A percentile compares a stretch with the other conserved stretches of the same genome.
phyloP scores from a whole-genome alignment of 345 rosid species.

The Acer saccharum region DNA sequence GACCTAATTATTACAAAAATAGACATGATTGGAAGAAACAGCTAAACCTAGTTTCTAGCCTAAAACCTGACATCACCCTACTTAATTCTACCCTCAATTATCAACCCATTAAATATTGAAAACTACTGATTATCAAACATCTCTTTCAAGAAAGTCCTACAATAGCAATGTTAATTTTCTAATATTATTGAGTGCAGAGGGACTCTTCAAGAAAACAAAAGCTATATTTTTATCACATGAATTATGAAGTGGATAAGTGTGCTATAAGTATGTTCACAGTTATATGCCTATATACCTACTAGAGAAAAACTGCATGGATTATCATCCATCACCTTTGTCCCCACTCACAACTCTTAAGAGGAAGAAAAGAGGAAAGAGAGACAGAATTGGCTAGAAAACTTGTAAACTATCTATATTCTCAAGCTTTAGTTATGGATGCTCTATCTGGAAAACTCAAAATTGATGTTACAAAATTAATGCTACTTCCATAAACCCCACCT shows the following conservation, averaged over 20 bases:
- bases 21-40: not conserved
- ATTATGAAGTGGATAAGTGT: too few species aligned
- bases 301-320: too few species aligned
- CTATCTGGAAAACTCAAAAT: slow-evolving; percentile 23
- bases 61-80: slow-evolving; percentile 21
- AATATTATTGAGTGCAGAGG: not conserved
- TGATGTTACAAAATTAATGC: slow-evolving; percentile 11
- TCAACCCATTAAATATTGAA: not conserved
- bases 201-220: not conserved
- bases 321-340: too few species aligned
- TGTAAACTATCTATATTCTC: not conserved
- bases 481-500: not conserved
- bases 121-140: not conserved
- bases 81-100: not conserved
- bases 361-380: not conserved
- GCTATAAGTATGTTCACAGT: too few species aligned
- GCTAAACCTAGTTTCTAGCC: not conserved
- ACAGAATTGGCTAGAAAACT: not conserved
- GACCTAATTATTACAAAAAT: not conserved
- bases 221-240: not conserved
- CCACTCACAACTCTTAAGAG: too few species aligned
- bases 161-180: not conserved
- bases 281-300: too few species aligned
- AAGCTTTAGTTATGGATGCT: slow-evolving; percentile 1
- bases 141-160: slow-evolving; percentile 9